Evolutionary conservation across 176 grass and related monocot genomes (phyloP).

Genomic region (Pharus latifolius): DNA sequence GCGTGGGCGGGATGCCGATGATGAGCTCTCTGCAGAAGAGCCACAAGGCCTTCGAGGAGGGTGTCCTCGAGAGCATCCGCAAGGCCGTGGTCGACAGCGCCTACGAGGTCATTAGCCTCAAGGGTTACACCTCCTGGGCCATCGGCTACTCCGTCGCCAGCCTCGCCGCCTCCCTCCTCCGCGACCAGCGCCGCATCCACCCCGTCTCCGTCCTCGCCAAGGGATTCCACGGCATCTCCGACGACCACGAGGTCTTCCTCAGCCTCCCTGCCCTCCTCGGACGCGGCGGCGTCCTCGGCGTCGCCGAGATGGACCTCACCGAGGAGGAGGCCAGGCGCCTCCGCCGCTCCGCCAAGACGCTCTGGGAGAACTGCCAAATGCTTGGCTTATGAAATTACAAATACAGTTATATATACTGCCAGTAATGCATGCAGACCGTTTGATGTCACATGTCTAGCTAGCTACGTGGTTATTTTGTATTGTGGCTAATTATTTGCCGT

Average conservation of each 20-base stretch:
- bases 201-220: conserved; percentile 60
- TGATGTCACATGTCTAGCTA: no score
- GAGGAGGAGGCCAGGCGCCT: conserved; percentile 49
- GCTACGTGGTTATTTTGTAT: no score
- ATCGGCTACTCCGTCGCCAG: conserved; percentile 78
- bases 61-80: conserved; percentile 42
- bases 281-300: conserved; percentile 35
- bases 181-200: conserved; percentile 72
- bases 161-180: conserved; percentile 50
- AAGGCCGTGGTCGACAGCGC: conserved; percentile 51
- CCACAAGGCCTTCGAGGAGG: conserved; percentile 26
- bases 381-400: conserved; percentile 41
- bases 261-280: conserved; percentile 65
- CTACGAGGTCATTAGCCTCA: conserved; percentile 70
- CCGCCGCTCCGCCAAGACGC: conserved; percentile 41
- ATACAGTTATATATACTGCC: no score
- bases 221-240: conserved; percentile 54
- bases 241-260: conserved; percentile 61
- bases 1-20: conserved; percentile 49
- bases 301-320: conserved; percentile 54
- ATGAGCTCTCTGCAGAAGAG: conserved; percentile 47
- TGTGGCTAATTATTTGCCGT: no score
- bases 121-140: conserved; percentile 83
- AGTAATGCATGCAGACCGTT: no score
- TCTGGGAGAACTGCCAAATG: conserved; percentile 56